Evolutionary conservation across 2,329 filamentous ascomycete species (phyloP).

Genomic region (Paecilomyces formosus): DNA sequence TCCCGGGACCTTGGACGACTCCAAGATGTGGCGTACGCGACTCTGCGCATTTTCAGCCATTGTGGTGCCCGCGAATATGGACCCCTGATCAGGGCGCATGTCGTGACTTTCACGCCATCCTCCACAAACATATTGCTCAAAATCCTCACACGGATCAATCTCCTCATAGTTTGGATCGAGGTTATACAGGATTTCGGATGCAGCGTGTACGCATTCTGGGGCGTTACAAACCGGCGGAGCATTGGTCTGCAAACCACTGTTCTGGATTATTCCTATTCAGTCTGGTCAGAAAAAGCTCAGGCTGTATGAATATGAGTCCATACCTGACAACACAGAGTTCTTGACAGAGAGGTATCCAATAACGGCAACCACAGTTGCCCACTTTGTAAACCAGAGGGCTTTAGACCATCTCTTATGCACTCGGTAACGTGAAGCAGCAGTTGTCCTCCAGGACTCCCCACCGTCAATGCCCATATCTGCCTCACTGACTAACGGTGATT

Average conservation of each 20-base stretch:
- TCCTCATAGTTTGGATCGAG: conserved; percentile 54
- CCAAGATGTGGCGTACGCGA: conserved; percentile 55
- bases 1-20: conserved; percentile 39
- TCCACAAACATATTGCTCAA: conserved; percentile 60
- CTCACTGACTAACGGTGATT: background rate
- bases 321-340: background rate
- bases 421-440: background rate
- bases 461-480: background rate
- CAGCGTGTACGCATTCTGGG: conserved; percentile 56
- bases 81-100: conserved; percentile 56
- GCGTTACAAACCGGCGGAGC: conserved; percentile 43
- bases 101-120: conserved; percentile 60
- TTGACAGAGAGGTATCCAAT: background rate
- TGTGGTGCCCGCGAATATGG: conserved; percentile 52
- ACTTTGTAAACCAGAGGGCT: background rate
- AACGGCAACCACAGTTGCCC: background rate
- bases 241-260: conserved; percentile 8
- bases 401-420: background rate
- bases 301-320: background rate
- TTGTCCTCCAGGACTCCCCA: background rate
- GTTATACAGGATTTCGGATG: conserved; percentile 56
- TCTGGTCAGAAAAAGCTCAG: background rate
- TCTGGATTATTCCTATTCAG: background rate
- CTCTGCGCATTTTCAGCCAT: conserved; percentile 56
- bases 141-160: conserved; percentile 62